Conservation (phyloP, 768 basidiomycete genomes). For the Floccularia luteovirens region DNA sequence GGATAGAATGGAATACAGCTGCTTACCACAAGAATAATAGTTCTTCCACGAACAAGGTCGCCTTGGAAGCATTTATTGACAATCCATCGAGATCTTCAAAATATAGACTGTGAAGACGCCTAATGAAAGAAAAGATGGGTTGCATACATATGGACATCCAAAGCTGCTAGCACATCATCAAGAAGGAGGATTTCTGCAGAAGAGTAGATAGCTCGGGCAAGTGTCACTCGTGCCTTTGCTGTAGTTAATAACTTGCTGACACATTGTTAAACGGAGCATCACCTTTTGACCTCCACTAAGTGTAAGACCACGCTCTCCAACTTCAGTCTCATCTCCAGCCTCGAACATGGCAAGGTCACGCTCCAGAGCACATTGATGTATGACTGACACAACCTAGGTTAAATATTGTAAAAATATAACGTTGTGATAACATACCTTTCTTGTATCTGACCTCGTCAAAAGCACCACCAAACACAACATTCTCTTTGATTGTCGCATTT, state of each 20-base stretch:
- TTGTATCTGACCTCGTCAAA: conserved; percentile 74
- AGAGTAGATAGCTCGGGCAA: conserved; percentile 39
- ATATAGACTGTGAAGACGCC: conserved; percentile 23
- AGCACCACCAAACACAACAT: conserved; percentile 70
- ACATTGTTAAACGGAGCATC: not conserved
- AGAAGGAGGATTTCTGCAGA: conserved; percentile 56
- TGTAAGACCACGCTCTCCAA: conserved; percentile 61
- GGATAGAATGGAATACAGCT: not conserved
- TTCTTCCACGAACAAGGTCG: conserved; percentile 63
- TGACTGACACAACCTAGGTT: conserved; percentile 21
- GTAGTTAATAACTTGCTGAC: not conserved
- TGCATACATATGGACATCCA: conserved; percentile 33
- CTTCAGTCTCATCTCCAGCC: conserved; percentile 58
- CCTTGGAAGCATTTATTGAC: conserved; percentile 71
- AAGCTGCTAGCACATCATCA: conserved; percentile 65
- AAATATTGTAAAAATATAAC: not conserved
- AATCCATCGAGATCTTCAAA: conserved; percentile 71
- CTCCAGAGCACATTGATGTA: conserved; percentile 70
- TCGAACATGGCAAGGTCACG: conserved; percentile 60
- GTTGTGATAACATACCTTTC: conserved; percentile 21
- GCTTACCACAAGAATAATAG: conserved; percentile 68
- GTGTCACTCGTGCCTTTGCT: conserved; percentile 35
- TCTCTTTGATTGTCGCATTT: conserved; percentile 70
- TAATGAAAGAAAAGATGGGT: not conserved
- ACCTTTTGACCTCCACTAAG: conserved; percentile 35